Evolutionary conservation across 257 asterid species (phyloP), one percentile per base, ranked within the genome.

Genomic region (Anisodus tanguticus): DNA sequence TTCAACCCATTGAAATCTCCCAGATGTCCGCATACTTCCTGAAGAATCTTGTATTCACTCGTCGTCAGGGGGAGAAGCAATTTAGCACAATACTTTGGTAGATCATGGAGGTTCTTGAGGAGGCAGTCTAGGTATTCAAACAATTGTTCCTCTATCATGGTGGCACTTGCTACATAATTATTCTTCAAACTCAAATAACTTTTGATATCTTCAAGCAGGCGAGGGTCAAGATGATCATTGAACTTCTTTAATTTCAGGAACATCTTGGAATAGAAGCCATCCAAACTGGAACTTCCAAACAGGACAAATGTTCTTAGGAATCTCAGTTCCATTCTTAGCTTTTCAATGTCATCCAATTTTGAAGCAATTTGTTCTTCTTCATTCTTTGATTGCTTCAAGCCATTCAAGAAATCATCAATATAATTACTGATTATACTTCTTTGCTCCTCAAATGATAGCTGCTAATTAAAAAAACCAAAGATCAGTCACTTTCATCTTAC

Each of bases 241-340:
- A 64, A 64, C n/a, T 11, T 31, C 0, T 5, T 0, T 64, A 5
- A 4, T 0, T 26, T 31, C n/a, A 0, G 1, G 0, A 3, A 26
- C 43, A 64, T 26, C 9, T 7, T 4, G 4, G 0, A 0, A 10
- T 64, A 5, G 0, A 31, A 64, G 43, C 1, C 9, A 64, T 64
- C 9, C 53, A 15, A 39, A 7, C 2, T 68, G 3, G 77, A 15
- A 68, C 39, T 68, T 13, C 77, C 77, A 68, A 68, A 15, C 53
- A 13, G 13, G 3, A 68, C 77, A 37, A 15, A 16, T 39, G 26
- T 39, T 39, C 53, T 39, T 8, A 16, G 53, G 26, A 68, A 39
- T 16, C 6, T 68, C 26, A 39, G 0, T 0, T 39, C 77, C 31
- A 68, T 68, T 68, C 11, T 39, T 3, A 68, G 11, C 7, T 1